Base-by-base conservation (phyloP, 2,329 filamentous ascomycete species). In the Aspergillus udagawae region DNA sequence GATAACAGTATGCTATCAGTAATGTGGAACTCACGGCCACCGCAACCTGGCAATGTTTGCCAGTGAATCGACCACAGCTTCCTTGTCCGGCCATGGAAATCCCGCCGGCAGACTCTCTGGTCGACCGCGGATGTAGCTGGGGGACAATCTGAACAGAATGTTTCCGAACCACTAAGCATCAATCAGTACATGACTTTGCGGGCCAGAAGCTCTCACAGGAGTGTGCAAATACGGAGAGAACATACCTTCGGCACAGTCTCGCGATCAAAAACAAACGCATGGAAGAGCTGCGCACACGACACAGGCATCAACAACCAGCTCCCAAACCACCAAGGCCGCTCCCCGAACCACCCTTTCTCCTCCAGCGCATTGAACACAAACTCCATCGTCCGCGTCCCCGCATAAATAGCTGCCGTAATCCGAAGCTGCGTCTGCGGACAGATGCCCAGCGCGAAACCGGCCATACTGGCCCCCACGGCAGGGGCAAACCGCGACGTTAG, bases 391-490 rank as follows among this genome's bases (percentile, higher is more conserved):
- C 91, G 84, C 64, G 91, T 93, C 60, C 91, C 81, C 55, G 87
- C 80, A 70, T 93, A 95, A 60, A 97, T 90, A 14, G 91, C 87
- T 49, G 94, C 83, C 0, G 90, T 91, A 53, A 93, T 80, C 52
- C 94, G 86, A 64, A 94, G 72, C 64, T 89, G 86, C 61, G 86
- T 82, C 41, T 80, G 84, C 65, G 70, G 93, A 80, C 86, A 90
- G 9, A 96, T 83, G 7, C 90, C 90, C 20, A 97, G 79, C 51
- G 90, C 88, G 51, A 96, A 82, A 3, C 93, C 93, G 0, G 93
- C 91, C 50, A 97, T 75, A 66, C 90, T 92, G 5, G 93, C 92
- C 10, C 93, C 94, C n/a, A 97, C 82, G 1, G 92, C 92, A 0
- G 93, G 93, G 0, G 93, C 90, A 70, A 92, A 89, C 9, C 83